phyloP scores from a whole-genome alignment of 1,284 basidiomycete species.

The Amylostereum areolatum region DNA sequence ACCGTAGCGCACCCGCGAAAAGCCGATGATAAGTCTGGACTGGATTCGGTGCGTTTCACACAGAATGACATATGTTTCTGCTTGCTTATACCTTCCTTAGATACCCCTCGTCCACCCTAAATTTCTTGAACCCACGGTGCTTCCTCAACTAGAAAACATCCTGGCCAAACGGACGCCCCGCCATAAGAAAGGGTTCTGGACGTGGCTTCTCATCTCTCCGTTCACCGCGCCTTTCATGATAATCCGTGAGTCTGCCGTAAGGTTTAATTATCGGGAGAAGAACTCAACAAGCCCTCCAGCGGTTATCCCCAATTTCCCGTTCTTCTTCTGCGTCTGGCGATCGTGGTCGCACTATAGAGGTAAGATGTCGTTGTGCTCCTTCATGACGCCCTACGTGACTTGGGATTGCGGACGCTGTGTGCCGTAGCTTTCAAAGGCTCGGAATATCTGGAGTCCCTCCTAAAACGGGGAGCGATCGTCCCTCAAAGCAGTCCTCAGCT shows the following conservation, averaged over 20 bases:
- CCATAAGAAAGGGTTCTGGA: slow-evolving; percentile 59
- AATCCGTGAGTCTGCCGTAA: slow-evolving; percentile 48
- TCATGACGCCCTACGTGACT: background rate
- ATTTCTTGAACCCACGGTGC: slow-evolving; percentile 40
- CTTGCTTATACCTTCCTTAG: slow-evolving; percentile 25
- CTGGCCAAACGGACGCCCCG: slow-evolving; percentile 50
- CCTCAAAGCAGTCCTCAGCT: slow-evolving; percentile 48
- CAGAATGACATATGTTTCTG: background rate
- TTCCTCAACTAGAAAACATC: slow-evolving; percentile 49
- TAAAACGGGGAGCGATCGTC: slow-evolving; percentile 48
- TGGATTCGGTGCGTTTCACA: no score
- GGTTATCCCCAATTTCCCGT: slow-evolving; percentile 74
- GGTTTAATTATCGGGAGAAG: background rate
- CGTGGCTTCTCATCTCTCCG: slow-evolving; percentile 60
- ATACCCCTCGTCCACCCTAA: slow-evolving; percentile 66
- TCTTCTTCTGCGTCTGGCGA: slow-evolving; percentile 80
- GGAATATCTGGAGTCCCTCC: slow-evolving; percentile 55
- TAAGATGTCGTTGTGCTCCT: slow-evolving; percentile 20
- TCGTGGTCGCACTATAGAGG: slow-evolving; percentile 80
- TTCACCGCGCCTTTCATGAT: slow-evolving; percentile 69
- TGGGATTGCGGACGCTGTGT: background rate
- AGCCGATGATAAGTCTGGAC: no score
- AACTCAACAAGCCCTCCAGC: slow-evolving; percentile 33
- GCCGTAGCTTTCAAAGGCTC: slow-evolving; percentile 64
- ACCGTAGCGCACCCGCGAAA: slow-evolving; percentile 16